Base-by-base conservation (phyloP, 768 basidiomycete genomes). In the Leucosporidium creatinivorum region DNA sequence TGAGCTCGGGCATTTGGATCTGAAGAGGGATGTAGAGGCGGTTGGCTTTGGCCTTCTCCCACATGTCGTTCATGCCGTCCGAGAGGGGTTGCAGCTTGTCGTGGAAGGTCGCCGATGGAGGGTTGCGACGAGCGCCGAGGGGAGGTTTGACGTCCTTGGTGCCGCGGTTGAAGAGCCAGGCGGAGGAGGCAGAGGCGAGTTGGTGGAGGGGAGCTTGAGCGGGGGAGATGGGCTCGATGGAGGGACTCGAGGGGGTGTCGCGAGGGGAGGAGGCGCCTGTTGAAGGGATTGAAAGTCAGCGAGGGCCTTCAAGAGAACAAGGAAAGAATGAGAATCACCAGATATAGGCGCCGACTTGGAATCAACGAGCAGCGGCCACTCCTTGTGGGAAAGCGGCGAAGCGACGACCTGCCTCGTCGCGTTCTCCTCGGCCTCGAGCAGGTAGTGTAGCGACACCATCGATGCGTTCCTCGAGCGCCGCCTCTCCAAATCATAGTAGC, bases 11-110 rank as follows among this genome's bases (percentile, higher is more conserved):
- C 52, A 66, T 66, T 44, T 70, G 66, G 61, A 67, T 57, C 33
- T 51, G 66, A 49, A 67, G 49, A 17, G 69, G 66, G 8, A 70
- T 47, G 23, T 58, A 39, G 62, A 67, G 67, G 3, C 66, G 39
- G 47, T 58, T 67, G 39, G 63, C 66, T 36, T 64, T 67, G 23
- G 69, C 69, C 47, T 67, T 67, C 55, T 64, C 66, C 69, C 69
- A 70, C 31, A 33, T 62, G 58, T 49, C 55, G 30, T 55, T 58
- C 28, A 71, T 23, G 31, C 47, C 47, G 28, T 52, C 66, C 2
- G 69, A 50, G 23, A 63, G 10, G 23, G 58, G 58, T 10, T 66
- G 69, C 6, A 70, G 65, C 61, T 69, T 69, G 69, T 63, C 25
- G 25, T 60, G 58, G 51, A 52, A 52, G n/a, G 39, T 44, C 8